Percentiles rank a stretch among this genome's conserved stretches.
phyloP scores from a whole-genome alignment of 805 yeast species.

The Candida schatavii region DNA sequence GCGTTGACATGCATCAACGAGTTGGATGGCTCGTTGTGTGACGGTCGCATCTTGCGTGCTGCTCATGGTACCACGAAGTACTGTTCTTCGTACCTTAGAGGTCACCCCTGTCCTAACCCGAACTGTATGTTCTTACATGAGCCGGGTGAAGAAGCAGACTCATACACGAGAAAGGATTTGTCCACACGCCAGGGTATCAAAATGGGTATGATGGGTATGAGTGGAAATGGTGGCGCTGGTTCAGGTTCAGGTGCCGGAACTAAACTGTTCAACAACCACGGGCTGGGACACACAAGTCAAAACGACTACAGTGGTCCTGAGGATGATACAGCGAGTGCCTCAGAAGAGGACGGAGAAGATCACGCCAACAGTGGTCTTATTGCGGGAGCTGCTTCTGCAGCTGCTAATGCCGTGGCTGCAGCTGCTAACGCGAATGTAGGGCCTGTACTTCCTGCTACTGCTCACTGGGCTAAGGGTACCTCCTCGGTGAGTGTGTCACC shows the following conservation, averaged over 20 bases:
- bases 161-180: conserved; percentile 85
- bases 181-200: conserved; percentile 71
- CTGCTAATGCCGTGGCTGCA: conserved; percentile 3
- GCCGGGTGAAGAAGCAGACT: conserved; percentile 99
- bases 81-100: conserved; percentile 93
- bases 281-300: conserved; percentile 15
- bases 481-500: conserved; percentile 36
- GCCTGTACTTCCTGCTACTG: conserved; percentile 66
- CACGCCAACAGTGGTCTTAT: conserved; percentile 6
- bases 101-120: conserved; percentile 96
- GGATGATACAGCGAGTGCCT: conserved; percentile 4
- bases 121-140: conserved; percentile 98
- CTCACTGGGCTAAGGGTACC: conserved; percentile 53
- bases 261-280: conserved; percentile 19
- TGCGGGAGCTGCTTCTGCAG: conserved; percentile 10
- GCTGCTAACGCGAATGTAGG: conserved; percentile 9
- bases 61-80: conserved; percentile 99
- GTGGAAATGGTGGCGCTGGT: conserved; percentile 15
- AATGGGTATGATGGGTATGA: conserved; percentile 46
- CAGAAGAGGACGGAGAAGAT: conserved; percentile 16
- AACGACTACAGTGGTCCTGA: conserved; percentile 16
- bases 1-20: conserved; percentile 92
- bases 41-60: conserved; percentile 85
- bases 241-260: conserved; percentile 21
- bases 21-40: conserved; percentile 88